These are phyloP conservation scores for Taiozyma sp. DNA, from an alignment of 1,139 yeast species.

Conservation along the genomic window DNA sequence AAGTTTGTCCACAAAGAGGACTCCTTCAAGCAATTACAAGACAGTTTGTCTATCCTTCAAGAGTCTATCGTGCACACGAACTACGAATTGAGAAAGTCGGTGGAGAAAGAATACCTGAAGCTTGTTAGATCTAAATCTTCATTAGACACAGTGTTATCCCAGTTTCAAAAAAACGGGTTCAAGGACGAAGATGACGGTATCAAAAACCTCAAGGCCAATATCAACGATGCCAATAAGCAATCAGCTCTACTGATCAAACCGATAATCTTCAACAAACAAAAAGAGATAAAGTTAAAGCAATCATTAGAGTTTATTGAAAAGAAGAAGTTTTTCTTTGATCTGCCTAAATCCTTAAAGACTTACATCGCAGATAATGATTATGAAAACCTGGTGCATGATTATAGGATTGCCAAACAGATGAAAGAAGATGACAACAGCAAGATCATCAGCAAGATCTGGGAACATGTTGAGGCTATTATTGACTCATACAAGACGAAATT, in stretches of 20 bases:
- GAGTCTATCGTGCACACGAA: constrained; percentile 58
- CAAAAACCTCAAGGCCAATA: constrained; percentile 41
- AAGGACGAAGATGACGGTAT: constrained; percentile 23
- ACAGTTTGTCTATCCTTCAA: constrained; percentile 57
- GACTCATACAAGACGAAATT: constrained; percentile 58
- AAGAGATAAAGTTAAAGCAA: constrained; percentile 53
- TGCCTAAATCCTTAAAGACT: constrained; percentile 58
- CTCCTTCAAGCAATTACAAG: constrained; percentile 55
- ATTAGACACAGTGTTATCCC: constrained; percentile 52
- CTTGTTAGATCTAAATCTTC: constrained; percentile 75
- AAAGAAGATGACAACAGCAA: constrained; percentile 20
- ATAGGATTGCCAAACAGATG: constrained; percentile 47
- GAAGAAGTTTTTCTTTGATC: constrained; percentile 62
- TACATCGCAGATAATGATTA: constrained; percentile 60
- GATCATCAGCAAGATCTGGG: constrained; percentile 53
- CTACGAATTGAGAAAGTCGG: constrained; percentile 58
- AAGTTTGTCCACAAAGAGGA: constrained; percentile 69
- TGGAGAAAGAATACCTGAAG: constrained; percentile 68
- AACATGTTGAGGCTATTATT: constrained; percentile 60
- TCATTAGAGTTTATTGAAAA: constrained; percentile 61
- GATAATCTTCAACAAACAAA: constrained; percentile 56
- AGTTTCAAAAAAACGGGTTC: constrained; percentile 39
- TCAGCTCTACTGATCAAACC: constrained; percentile 75
- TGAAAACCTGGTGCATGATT: constrained; percentile 66
- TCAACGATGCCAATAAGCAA: constrained; percentile 45